Evolutionary conservation across 1,284 basidiomycete genomes (phyloP), one percentile per base, ranked within the genome.

Genomic region (Apiotrichum veenhuisii): DNA sequence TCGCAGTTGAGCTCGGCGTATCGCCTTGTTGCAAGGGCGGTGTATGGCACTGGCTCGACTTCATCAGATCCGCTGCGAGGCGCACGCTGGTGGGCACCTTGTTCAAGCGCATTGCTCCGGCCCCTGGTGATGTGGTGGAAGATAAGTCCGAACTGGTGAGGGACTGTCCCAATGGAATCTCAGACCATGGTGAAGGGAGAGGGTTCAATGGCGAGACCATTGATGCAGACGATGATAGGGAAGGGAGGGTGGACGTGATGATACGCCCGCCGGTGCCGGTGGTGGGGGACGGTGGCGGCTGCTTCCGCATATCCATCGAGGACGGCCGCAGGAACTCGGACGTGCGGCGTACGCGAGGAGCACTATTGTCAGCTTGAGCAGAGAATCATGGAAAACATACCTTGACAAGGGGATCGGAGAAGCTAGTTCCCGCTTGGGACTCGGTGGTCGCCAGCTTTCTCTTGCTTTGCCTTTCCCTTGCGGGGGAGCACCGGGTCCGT

Each of bases 51-150:
- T 55, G 54, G 11, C 63, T 55, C 27, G 60, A 67, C 60, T 72
- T 73, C 55, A 76, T 68, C 22, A 81, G 61, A 37, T 81, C 80
- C 15, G 78, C 76, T 0, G 81, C 81, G 38, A 80, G 59, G n/a
- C 80, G 70, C 2, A 82, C 80, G 10, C 78, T 77, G 1, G 80
- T 80, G 0, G 81, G 81, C 2, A 82, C 80, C 3, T 80, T 70
- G 58, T 81, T 81, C n/a, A 82, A 62, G 0, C 79, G 76, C 27
- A 82, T 80, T 7, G 78, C 77, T 27, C 77, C 67, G 10, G 58
- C 57, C 14, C 54, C 75, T 4, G 75, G 59, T 4, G 71, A 65
- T 5, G 66, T 62, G 2, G 63, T 38, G 20, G 69, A 61, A 8
- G 66, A 54, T 8, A 52, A n/a, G n/a, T 67, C 65, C 40, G 62